Percentiles rank a stretch among this genome's conserved stretches.
Evolutionary conservation across 192 early-diverging fungal genomes (phyloP).

Genomic region (Endogone sp.): DNA sequence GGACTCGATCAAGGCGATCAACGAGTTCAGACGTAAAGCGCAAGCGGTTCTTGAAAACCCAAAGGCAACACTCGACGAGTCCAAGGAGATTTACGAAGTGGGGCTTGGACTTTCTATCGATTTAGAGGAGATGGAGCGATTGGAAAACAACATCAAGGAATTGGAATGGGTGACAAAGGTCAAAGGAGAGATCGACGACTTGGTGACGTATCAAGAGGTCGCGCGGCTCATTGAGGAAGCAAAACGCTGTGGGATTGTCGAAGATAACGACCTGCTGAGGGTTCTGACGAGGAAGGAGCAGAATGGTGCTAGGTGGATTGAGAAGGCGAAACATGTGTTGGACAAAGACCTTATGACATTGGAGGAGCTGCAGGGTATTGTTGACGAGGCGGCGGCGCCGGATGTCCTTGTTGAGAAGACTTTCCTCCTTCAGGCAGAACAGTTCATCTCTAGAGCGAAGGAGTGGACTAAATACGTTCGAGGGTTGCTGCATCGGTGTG

Average conservation of each 20-base stretch:
- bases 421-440: conserved; percentile 22
- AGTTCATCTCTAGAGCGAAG: conserved; percentile 21
- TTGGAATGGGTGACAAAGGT: conserved; percentile 36
- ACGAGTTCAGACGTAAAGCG: conserved; percentile 27
- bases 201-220: conserved; percentile 24
- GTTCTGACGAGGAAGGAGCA: conserved; percentile 20
- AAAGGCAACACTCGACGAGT: conserved; percentile 22
- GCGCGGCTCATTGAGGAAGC: conserved; percentile 30
- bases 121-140: conserved; percentile 37
- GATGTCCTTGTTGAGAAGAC: conserved; percentile 17
- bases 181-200: conserved; percentile 11
- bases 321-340: conserved; percentile 14
- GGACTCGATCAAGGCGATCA: conserved; percentile 20
- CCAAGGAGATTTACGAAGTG: conserved; percentile 27
- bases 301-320: conserved; percentile 22
- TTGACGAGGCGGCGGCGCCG: conserved; percentile 20
- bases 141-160: conserved; percentile 42
- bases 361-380: conserved; percentile 24
- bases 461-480: conserved; percentile 21
- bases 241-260: conserved; percentile 23
- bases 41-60: conserved; percentile 21
- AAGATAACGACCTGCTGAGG: conserved; percentile 27
- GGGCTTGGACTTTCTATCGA: conserved; percentile 25
- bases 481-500: conserved; percentile 11
- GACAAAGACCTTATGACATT: conserved; percentile 23